Evolutionary conservation across 306 rosid genomes (phyloP), one percentile per base, ranked within the genome.

Genomic region (Malus fusca): DNA sequence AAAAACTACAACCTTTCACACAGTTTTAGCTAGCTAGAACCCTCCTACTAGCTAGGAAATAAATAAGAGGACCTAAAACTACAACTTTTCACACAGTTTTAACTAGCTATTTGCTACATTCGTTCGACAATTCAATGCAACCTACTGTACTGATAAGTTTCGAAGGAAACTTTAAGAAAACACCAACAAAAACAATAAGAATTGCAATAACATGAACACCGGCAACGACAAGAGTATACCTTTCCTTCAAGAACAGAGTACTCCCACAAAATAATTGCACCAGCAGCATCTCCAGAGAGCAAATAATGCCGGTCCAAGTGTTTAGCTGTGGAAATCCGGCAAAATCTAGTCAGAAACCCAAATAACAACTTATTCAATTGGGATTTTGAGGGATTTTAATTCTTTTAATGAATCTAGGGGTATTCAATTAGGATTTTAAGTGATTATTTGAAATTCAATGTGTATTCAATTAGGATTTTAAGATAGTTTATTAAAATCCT

Each of bases 231-330:
- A 60, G 30, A 25, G 43, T 11, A 71, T 75, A 95, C 99, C 99
- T 92, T 90, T 68, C 89, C 81, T 64, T 88, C 85, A 80, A 69
- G 73, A 73, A 88, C 80, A 68, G 90, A 83, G 25, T 85, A 65
- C 83, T 86, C 97, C 99, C 99, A 95, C 63, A 95, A 72, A 71
- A 89, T 68, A 85, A 90, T 87, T 73, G 64, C 85, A 71, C 98
- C 97, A 75, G 81, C 92, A 66, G 96, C 86, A 88, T 92, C 98
- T 53, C 97, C 98, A 58, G 98, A 89, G 33, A 92, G 83, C 84
- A 95, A 85, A 78, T 88, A 95, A 82, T 95, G 96, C 66, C 79
- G 75, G 79, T 85, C 86, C 72, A 90, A 89, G 65, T 81, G 79
- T 79, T 88, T 92, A 73, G 90, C 97, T 95, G 84, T 75, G 73